Conservation (phyloP, 306 rosid genomes). For the Begonia masoniana region DNA sequence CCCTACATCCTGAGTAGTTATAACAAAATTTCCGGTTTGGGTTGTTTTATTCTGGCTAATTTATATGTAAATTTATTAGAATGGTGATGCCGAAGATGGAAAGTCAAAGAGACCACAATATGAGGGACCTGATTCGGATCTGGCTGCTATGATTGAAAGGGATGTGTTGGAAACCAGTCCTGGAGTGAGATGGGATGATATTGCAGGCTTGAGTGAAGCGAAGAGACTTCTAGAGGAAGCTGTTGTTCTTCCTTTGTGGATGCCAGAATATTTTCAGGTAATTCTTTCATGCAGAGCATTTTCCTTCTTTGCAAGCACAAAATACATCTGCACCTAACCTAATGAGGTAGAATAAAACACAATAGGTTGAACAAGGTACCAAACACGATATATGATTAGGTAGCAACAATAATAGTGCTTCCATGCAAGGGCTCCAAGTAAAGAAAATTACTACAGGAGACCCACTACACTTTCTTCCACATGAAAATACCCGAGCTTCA, state of each 20-base stretch:
- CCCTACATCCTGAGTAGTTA: not conserved
- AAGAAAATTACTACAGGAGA: too few species aligned
- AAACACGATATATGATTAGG: too few species aligned
- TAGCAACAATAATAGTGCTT: too few species aligned
- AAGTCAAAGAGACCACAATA: conserved; percentile 63
- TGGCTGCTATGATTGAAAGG: conserved; percentile 97
- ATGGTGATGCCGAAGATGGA: conserved; percentile 44
- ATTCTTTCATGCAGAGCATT: not conserved
- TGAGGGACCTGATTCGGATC: conserved; percentile 76
- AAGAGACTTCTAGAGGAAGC: conserved; percentile 98
- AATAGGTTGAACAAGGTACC: too few species aligned
- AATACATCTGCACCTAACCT: too few species aligned
- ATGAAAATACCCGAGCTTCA: too few species aligned
- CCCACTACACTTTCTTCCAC: too few species aligned
- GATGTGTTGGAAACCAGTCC: conserved; percentile 93
- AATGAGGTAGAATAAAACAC: too few species aligned
- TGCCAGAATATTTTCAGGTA: conserved; percentile 99
- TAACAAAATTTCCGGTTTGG: not conserved
- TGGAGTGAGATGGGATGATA: conserved; percentile 99
- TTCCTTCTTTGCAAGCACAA: too few species aligned
- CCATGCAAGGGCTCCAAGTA: too few species aligned
- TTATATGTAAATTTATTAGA: not conserved
- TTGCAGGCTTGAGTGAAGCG: conserved; percentile 90
- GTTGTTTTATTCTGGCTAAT: not conserved
- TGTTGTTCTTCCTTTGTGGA: conserved; percentile 95